phyloP scores from a whole-genome alignment of 345 rosid genomes.

The Cardamine resedifolia region DNA sequence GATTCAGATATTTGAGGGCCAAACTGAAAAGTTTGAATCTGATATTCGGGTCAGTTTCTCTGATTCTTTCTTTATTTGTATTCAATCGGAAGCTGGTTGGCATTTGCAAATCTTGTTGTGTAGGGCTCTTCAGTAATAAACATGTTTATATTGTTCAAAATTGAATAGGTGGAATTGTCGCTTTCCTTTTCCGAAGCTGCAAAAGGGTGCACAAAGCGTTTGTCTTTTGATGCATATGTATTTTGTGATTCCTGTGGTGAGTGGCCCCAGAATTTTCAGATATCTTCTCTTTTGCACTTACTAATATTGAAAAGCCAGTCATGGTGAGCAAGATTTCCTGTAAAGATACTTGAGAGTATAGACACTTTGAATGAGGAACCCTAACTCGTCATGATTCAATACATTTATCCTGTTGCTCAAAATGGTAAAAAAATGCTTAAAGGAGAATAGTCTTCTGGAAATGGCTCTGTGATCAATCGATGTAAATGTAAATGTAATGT shows the following conservation, averaged over 20 bases:
- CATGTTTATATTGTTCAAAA: slow-evolving; percentile 26
- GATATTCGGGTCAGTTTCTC: slow-evolving; percentile 63
- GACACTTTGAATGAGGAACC: not conserved
- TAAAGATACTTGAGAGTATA: not conserved
- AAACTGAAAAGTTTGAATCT: slow-evolving; percentile 48
- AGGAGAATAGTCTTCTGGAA: slow-evolving; percentile 7
- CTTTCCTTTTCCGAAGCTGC: slow-evolving; percentile 90
- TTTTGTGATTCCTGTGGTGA: slow-evolving; percentile 83
- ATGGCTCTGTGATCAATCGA: not conserved
- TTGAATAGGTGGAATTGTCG: slow-evolving; percentile 57
- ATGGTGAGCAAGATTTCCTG: slow-evolving; percentile 4
- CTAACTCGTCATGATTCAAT: slow-evolving; percentile 7
- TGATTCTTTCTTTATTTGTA: slow-evolving; percentile 10
- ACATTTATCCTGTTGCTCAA: slow-evolving; percentile 5
- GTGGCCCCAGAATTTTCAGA: slow-evolving; percentile 32
- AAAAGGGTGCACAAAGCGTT: slow-evolving; percentile 76
- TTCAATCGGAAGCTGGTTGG: slow-evolving; percentile 25
- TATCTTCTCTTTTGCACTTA: slow-evolving; percentile 16
- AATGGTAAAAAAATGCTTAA: not conserved
- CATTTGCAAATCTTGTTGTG: not conserved
- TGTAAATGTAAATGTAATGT: not conserved
- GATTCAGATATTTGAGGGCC: slow-evolving; percentile 73
- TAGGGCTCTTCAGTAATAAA: slow-evolving; percentile 13
- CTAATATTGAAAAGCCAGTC: slow-evolving; percentile 6
- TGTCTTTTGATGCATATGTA: slow-evolving; percentile 70